Evolutionary conservation across 768 basidiomycete species (phyloP).

Genomic region (Psilocybe azurescens): DNA sequence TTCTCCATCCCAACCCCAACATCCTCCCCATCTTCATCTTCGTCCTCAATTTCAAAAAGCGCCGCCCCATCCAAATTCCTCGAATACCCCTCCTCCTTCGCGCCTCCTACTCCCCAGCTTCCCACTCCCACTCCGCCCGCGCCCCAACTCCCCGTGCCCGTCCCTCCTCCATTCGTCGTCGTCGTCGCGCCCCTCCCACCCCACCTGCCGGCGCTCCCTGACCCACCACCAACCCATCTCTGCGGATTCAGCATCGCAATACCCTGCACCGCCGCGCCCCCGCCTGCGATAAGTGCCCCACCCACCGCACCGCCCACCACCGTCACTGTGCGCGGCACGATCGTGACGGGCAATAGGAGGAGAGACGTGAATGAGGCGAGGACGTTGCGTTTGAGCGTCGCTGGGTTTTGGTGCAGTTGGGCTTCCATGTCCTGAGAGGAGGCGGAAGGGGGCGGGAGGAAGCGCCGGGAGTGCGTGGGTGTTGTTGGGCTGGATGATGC

Average conservation of each 20-base stretch:
- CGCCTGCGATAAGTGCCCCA: conserved; percentile 49
- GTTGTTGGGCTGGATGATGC: conserved; percentile 15
- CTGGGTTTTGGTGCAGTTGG: conserved; percentile 68
- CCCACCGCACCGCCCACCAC: conserved; percentile 71
- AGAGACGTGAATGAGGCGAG: conserved; percentile 91
- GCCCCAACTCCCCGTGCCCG: background rate
- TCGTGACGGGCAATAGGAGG: conserved; percentile 92
- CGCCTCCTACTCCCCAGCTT: background rate
- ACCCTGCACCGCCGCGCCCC: conserved; percentile 80
- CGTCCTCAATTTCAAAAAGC: conserved; percentile 56
- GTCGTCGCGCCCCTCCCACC: background rate
- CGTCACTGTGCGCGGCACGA: conserved; percentile 85
- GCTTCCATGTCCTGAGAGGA: background rate
- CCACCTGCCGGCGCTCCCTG: background rate
- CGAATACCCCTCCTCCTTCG: conserved; percentile 33
- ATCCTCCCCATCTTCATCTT: conserved; percentile 43
- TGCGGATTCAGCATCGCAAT: conserved; percentile 91
- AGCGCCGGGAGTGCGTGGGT: conserved; percentile 10
- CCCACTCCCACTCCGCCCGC: background rate
- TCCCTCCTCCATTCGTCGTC: no score
- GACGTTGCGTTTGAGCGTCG: conserved; percentile 90
- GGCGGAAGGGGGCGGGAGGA: background rate
- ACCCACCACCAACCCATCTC: conserved; percentile 61
- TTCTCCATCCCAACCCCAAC: conserved; percentile 27
- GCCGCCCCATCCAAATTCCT: conserved; percentile 44